Percentiles rank a stretch among this genome's conserved stretches.
Conservation (phyloP, 2,329 filamentous ascomycete genomes). For the Aspergillus persii region DNA sequence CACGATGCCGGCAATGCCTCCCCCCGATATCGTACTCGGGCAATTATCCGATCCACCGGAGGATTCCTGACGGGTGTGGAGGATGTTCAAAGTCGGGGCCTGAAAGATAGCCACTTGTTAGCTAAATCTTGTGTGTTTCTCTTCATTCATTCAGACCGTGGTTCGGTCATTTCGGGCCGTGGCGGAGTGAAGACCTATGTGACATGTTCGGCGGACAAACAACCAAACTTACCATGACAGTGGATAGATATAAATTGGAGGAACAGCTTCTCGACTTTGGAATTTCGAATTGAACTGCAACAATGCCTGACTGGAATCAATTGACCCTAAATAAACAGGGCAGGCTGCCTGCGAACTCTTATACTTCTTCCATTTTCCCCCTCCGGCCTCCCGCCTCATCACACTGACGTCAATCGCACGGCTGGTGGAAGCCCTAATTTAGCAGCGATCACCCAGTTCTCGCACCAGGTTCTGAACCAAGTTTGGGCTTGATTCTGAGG, state of each 20-base stretch:
- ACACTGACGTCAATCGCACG: slow-evolving; percentile 14
- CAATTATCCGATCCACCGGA: slow-evolving; percentile 4
- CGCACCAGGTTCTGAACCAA: not conserved
- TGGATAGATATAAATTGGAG: not conserved
- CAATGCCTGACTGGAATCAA: too few species aligned
- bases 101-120: slow-evolving; percentile 2
- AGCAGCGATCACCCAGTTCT: not conserved
- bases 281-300: not conserved
- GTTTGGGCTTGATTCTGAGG: not conserved
- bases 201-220: not conserved
- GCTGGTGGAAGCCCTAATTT: slow-evolving; percentile 1
- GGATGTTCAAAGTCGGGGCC: slow-evolving; percentile 19
- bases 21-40: slow-evolving; percentile 32
- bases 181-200: too few species aligned
- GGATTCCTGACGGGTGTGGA: slow-evolving; percentile 24
- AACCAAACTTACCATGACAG: not conserved
- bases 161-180: too few species aligned
- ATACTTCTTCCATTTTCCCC: not conserved
- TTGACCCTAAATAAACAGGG: not conserved
- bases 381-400: not conserved
- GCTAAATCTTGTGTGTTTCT: not conserved
- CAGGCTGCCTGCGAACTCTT: not conserved
- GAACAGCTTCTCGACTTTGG: too few species aligned
- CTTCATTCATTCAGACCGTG: too few species aligned
- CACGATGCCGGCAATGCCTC: slow-evolving; percentile 41